These are phyloP conservation scores for Castanea sativa DNA, from an alignment of 306 rosid species.

Conservation along the genomic window DNA sequence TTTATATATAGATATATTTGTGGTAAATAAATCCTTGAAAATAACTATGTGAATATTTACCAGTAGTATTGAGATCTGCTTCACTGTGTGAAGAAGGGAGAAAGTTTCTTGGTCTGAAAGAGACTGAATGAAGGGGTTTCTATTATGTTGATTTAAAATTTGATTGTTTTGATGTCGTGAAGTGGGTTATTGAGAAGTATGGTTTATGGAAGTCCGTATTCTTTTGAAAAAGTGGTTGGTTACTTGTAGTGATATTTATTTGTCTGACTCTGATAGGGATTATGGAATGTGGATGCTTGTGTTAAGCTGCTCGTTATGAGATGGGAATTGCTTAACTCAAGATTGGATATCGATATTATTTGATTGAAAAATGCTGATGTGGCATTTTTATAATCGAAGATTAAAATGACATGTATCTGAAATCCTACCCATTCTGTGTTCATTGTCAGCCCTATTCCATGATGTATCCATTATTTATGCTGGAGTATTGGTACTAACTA, in stretches of 20 bases:
- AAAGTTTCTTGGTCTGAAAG: not conserved
- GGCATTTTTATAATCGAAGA: no score
- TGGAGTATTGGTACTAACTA: not conserved
- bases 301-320: no score
- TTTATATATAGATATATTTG: no score
- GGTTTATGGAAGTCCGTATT: not conserved
- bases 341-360: no score
- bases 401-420: no score
- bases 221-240: not conserved
- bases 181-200: not conserved
- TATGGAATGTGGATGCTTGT: no score
- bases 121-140: not conserved
- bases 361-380: no score
- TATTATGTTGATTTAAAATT: not conserved
- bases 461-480: not conserved
- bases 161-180: not conserved
- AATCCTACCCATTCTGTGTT: not conserved
- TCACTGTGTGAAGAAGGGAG: not conserved
- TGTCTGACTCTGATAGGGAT: no score
- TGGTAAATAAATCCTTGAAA: not conserved
- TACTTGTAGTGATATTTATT: not conserved
- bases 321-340: no score
- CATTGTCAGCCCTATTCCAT: not conserved
- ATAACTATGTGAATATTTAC: not conserved
- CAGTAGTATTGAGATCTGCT: not conserved